Percentiles rank a stretch among this genome's conserved stretches.
These are phyloP conservation scores for Rugonectria rugulosa DNA, from an alignment of 2,329 filamentous ascomycete species.

Conservation along the genomic window DNA sequence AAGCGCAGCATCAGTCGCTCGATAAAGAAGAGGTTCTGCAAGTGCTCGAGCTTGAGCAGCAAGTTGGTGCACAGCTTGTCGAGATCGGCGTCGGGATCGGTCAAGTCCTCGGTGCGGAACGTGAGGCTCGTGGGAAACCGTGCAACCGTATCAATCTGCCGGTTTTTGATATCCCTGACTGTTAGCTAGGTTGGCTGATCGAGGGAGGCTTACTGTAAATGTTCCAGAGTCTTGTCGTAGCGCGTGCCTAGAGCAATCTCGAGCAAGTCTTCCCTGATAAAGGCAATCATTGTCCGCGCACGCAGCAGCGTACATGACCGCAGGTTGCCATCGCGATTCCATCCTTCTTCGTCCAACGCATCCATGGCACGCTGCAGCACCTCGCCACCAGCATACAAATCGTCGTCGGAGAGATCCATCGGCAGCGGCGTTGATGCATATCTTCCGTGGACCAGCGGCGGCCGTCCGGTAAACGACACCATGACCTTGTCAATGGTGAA, in stretches of 20 bases:
- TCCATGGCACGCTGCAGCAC: not conserved
- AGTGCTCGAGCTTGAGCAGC: constrained; percentile 56
- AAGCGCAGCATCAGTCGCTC: constrained; percentile 62
- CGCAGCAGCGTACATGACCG: constrained; percentile 54
- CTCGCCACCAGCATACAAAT: not conserved
- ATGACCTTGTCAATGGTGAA: constrained; percentile 47
- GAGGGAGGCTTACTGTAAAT: constrained; percentile 28
- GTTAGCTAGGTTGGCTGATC: constrained; percentile 1
- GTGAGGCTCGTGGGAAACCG: constrained; percentile 50
- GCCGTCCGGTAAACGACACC: constrained; percentile 52
- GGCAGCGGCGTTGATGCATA: constrained; percentile 13
- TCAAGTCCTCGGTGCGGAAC: constrained; percentile 48
- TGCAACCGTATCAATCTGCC: constrained; percentile 42
- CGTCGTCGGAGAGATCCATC: constrained; percentile 10
- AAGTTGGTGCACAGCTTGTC: constrained; percentile 52
- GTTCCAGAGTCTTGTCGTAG: constrained; percentile 22
- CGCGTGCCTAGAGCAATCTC: constrained; percentile 58
- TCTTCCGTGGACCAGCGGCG: constrained; percentile 39
- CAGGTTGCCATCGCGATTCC: constrained; percentile 32
- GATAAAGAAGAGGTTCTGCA: constrained; percentile 66
- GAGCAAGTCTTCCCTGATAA: constrained; percentile 65
- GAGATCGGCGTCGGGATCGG: constrained; percentile 39
- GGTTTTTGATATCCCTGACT: constrained; percentile 46
- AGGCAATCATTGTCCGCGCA: constrained; percentile 55
- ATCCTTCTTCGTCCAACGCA: constrained; percentile 2